Base-by-base conservation (phyloP, 257 asterid species). In the Nicotiana undulata region DNA sequence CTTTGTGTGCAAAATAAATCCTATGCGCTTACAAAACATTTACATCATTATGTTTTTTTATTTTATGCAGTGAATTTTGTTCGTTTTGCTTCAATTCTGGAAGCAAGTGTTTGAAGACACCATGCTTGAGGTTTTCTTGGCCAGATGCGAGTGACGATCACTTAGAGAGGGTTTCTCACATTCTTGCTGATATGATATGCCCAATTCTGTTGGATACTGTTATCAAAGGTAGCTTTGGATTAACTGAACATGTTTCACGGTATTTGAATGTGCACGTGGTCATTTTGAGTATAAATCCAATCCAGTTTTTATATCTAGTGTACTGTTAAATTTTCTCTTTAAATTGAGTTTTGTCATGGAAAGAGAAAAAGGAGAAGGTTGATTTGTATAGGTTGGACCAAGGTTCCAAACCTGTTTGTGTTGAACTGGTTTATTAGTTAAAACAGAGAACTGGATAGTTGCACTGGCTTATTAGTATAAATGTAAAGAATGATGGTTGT, bases 121-220 rank as follows among this genome's bases (percentile, higher is more conserved):
- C 98, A 56, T 96, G 99, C 86, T 85, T 96, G 90, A 92, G 86
- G 89, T 91, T 94, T 79, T 81, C 81, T 75, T 92, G 90, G 92
- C 92, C 81, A 83, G 93, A 89, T 58, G 24, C 88, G 68, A 79
- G 79, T 77, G 86, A 82, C 67, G 89, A 84, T 78, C 85, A 68
- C 70, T 76, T 95, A 77, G 98, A 92, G 85, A 86, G 80, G 82
- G 89, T 75, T 76, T 88, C 97, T 65, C 90, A 86, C 81, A 24
- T 87, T 82, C 94, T 92, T 64, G 93, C 92, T 55, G 97, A 94
- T 81, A 84, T 76, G 74, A 90, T 96, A 83, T 92, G 91, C 88
- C 96, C 99, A 6, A 94, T 88, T 83, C 84, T 96, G 82, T 86
- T 96, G 60, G 88, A 89, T 84, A 94, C 99, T 44, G 87, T 96